These are phyloP conservation scores for Globisporangium paroecandrum DNA, from an alignment of 352 stramenopile genomes.

Conservation along the genomic window DNA sequence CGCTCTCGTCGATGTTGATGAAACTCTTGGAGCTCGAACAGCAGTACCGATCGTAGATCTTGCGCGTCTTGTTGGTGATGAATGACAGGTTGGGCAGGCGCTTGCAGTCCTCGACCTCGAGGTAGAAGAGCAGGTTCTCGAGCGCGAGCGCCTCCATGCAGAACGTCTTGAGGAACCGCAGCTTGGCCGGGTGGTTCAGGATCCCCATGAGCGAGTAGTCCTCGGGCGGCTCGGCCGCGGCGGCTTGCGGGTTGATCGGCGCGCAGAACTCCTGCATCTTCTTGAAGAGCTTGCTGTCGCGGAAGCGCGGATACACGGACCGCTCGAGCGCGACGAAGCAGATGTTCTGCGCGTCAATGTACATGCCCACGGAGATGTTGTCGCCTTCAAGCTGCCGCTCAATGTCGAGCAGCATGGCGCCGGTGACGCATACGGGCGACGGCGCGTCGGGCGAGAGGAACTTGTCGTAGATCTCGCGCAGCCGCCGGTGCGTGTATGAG, in stretches of 20 bases:
- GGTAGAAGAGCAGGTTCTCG: conserved; percentile 82
- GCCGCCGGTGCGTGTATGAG: conserved; percentile 73
- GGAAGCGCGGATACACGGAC: conserved; percentile 74
- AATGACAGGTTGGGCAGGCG: conserved; percentile 78
- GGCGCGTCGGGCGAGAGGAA: conserved; percentile 68
- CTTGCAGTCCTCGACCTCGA: conserved; percentile 85
- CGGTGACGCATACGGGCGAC: conserved; percentile 72
- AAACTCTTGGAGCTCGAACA: conserved; percentile 40
- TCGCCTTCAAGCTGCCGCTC: conserved; percentile 52
- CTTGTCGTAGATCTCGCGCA: conserved; percentile 87
- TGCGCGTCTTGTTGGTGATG: conserved; percentile 70
- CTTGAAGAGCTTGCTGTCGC: conserved; percentile 67
- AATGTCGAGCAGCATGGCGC: conserved; percentile 67
- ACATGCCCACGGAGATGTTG: conserved; percentile 70
- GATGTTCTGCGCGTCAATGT: conserved; percentile 57
- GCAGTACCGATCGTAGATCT: conserved; percentile 81
- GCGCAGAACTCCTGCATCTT: conserved; percentile 79
- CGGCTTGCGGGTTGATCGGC: conserved; percentile 20
- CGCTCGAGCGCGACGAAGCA: conserved; percentile 67
- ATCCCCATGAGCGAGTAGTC: conserved; percentile 62
- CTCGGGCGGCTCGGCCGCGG: conserved; percentile 24
- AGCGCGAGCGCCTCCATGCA: conserved; percentile 80
- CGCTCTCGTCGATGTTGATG: conserved; percentile 32
- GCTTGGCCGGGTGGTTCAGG: conserved; percentile 66
- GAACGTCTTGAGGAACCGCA: conserved; percentile 84